Base-by-base conservation (phyloP, 2,329 filamentous ascomycete genomes). In the Fusarium proliferatum region DNA sequence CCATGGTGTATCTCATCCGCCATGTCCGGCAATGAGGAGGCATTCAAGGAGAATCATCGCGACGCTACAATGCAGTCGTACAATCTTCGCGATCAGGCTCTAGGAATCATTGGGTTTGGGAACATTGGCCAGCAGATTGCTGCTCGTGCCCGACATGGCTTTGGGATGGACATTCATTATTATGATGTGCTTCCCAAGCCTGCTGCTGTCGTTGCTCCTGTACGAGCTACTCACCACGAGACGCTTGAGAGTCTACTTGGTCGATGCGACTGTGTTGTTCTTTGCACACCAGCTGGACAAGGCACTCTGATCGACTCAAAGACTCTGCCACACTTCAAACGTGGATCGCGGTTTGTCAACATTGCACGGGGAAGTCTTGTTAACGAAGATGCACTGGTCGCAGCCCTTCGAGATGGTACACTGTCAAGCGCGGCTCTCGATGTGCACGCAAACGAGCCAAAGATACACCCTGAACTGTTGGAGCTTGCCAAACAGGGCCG, bases 21-120 rank as follows among this genome's bases (percentile, higher is more conserved):
- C 0, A 80, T 86, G 6, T 77, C 84, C 0, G 71, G 79, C 0
- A 74, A 82, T 17, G 65, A 81, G 6, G 61, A 73, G 1, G 39
- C 75, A 33, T 94, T 93, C 79, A 79, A 81, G 28, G 83, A 88
- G 69, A 91, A 91, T 66, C 92, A 94, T 78, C 84, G 84, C 17
- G 85, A 87, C 63, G 88, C 90, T 3, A 90, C 91, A 0, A 84
- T 85, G 9, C 84, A 86, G 19, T 90, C 91, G 5, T 88, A 88
- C 76, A 94, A 93, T 80, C 91, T 91, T 3, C 87, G 88, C 23
- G 85, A 86, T 17, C 88, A 89, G 60, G 83, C 83, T 2, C 85
- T 94, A 0, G 93, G 92, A 1, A 86, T 94, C 34, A 87, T 95
- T 33, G 93, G 93, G 0, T 85, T 94, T 5, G 92, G 92, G 6